A percentile compares a stretch with the other conserved stretches of the same genome.
Conservation (phyloP, 768 basidiomycete species). For the Psilocybe azurescens region DNA sequence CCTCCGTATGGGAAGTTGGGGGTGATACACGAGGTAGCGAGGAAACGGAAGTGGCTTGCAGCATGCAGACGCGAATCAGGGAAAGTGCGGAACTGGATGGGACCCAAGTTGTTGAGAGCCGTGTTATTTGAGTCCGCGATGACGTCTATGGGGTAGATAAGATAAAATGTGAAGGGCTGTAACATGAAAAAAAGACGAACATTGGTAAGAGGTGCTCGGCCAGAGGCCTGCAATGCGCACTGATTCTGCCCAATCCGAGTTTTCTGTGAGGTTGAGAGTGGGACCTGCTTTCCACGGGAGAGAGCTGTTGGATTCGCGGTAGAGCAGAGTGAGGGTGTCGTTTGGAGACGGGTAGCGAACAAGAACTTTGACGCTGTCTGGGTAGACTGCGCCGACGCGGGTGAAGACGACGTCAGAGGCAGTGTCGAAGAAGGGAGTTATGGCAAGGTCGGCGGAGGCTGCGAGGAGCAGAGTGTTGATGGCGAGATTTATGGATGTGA, state of each 20-base stretch:
- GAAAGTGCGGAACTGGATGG: constrained; percentile 73
- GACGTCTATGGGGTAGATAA: constrained; percentile 41
- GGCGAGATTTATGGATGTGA: constrained; percentile 33
- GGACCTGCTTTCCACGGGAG: constrained; percentile 62
- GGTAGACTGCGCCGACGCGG: constrained; percentile 73
- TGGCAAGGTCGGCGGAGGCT: constrained; percentile 53
- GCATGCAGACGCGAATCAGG: constrained; percentile 66
- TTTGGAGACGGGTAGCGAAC: constrained; percentile 59
- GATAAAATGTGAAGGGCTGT: background rate
- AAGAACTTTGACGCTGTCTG: constrained; percentile 64
- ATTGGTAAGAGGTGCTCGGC: constrained; percentile 75
- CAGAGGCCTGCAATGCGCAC: constrained; percentile 62
- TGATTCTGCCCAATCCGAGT: constrained; percentile 65
- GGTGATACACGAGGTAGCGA: constrained; percentile 68
- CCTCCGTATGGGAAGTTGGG: constrained; percentile 77
- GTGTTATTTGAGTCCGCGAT: constrained; percentile 47
- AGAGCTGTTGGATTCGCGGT: constrained; percentile 43
- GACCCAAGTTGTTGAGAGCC: constrained; percentile 38
- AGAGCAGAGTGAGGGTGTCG: constrained; percentile 46
- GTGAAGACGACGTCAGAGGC: constrained; percentile 64
- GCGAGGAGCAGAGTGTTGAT: constrained; percentile 39
- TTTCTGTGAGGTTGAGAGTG: constrained; percentile 42
- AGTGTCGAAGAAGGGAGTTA: constrained; percentile 59
- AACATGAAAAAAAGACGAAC: constrained; percentile 39
- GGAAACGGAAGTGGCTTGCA: constrained; percentile 68